Evolutionary conservation across 1,139 yeast genomes (phyloP).

Genomic region (Lodderomyces elongisporus): DNA sequence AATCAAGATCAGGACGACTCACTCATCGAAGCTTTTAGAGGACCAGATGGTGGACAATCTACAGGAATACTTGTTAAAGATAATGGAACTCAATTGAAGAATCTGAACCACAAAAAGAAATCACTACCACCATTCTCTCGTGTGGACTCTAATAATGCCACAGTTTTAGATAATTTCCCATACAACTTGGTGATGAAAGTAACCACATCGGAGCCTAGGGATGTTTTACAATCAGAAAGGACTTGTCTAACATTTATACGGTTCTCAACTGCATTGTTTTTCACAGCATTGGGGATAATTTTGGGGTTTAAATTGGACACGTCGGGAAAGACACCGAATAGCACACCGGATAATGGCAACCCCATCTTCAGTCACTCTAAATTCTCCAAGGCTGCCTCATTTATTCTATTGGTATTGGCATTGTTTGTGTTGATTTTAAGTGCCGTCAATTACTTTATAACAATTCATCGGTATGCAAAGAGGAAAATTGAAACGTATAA

Average conservation of each 20-base stretch:
- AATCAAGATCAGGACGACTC: no score
- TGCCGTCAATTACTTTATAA: slow-evolving; percentile 40
- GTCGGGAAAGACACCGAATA: slow-evolving; percentile 10
- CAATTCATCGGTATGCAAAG: slow-evolving; percentile 42
- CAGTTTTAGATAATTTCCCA: no score
- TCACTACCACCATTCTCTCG: no score
- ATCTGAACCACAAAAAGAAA: no score
- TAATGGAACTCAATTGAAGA: no score
- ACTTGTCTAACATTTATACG: slow-evolving; percentile 52
- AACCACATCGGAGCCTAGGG: slow-evolving; percentile 54
- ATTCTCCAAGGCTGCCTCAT: slow-evolving; percentile 33
- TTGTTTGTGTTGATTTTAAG: slow-evolving; percentile 37
- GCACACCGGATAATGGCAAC: slow-evolving; percentile 6
- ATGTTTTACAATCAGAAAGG: slow-evolving; percentile 56
- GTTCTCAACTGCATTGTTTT: slow-evolving; percentile 44
- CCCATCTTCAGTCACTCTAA: slow-evolving; percentile 12
- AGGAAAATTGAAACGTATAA: slow-evolving; percentile 39
- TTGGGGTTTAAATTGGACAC: slow-evolving; percentile 47
- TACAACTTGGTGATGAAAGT: slow-evolving; percentile 34
- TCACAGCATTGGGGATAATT: slow-evolving; percentile 49
- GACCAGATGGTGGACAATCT: no score
- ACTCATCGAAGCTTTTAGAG: no score
- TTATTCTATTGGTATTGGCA: slow-evolving; percentile 37
- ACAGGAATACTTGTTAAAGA: no score
- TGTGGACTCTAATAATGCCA: no score